A percentile compares a stretch with the other conserved stretches of the same genome.
phyloP scores from a whole-genome alignment of 2,329 filamentous ascomycete genomes.

The Tolypocladium tropicale region DNA sequence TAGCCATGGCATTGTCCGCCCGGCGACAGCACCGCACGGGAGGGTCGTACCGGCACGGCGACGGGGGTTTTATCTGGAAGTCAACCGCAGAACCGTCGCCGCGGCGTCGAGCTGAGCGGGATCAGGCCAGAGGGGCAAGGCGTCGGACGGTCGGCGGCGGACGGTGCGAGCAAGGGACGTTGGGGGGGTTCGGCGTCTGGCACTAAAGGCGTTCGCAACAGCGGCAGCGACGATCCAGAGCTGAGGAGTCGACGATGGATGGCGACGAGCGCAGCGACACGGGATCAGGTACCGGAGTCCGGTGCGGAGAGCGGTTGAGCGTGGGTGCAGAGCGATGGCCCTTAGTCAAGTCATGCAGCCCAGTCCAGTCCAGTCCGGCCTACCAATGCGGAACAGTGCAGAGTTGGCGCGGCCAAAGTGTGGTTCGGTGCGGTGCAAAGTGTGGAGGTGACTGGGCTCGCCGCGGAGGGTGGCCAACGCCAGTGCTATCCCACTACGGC shows the following conservation, averaged over 20 bases:
- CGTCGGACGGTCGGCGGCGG: neutral
- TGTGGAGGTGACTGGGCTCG: neutral
- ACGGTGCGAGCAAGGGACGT: neutral
- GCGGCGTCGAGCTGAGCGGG: neutral
- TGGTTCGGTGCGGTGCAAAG: neutral
- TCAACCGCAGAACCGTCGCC: neutral
- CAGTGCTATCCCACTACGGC: neutral
- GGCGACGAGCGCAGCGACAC: neutral
- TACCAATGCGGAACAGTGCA: neutral
- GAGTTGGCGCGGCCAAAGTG: neutral
- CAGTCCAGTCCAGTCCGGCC: neutral
- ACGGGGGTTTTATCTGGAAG: neutral
- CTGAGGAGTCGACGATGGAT: neutral
- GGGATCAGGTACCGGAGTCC: neutral
- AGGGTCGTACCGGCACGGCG: slow-evolving; percentile 2
- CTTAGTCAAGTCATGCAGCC: neutral
- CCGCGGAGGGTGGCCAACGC: neutral
- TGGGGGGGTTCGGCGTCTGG: neutral
- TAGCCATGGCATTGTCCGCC: slow-evolving; percentile 42
- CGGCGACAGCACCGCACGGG: slow-evolving; percentile 17
- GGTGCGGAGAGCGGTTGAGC: neutral
- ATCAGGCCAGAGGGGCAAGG: neutral
- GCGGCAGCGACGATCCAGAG: neutral
- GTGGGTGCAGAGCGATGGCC: neutral
- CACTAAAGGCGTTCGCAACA: neutral